phyloP scores from a whole-genome alignment of 768 basidiomycete genomes.

The Chiua virens region DNA sequence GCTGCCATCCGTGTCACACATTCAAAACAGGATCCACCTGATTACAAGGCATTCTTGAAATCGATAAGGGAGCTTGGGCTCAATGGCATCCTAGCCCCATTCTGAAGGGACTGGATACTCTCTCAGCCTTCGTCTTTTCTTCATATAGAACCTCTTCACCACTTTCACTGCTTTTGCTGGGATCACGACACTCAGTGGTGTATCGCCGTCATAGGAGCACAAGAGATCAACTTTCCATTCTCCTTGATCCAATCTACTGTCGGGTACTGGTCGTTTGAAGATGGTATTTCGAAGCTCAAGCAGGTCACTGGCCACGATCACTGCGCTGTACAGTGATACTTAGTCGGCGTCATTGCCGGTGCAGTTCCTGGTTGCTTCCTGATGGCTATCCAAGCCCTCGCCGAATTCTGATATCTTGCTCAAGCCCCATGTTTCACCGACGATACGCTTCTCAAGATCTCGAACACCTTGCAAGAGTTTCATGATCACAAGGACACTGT shows the following conservation, averaged over 20 bases:
- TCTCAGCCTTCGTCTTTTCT: not conserved
- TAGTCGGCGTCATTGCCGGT: conserved; percentile 17
- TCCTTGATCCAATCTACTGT: conserved; percentile 35
- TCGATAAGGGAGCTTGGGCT: not conserved
- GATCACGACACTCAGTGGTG: not conserved
- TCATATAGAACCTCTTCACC: not conserved
- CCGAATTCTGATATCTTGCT: conserved; percentile 42
- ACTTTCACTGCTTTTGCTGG: not conserved
- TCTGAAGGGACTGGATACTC: not conserved
- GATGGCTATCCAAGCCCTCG: conserved; percentile 19
- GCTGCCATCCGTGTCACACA: not conserved
- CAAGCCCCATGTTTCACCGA: conserved; percentile 34
- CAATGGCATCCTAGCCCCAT: not conserved
- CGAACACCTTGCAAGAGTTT: conserved; percentile 31
- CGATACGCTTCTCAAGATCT: conserved; percentile 26
- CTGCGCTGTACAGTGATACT: conserved; percentile 15
- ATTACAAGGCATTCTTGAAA: not conserved
- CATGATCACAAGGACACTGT: conserved; percentile 39
- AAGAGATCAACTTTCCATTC: conserved; percentile 38
- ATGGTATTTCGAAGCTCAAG: conserved; percentile 36
- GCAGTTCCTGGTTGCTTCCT: not conserved
- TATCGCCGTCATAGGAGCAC: not conserved
- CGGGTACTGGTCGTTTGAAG: conserved; percentile 36
- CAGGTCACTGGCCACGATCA: conserved; percentile 5
- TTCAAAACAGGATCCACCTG: not conserved